Evolutionary conservation across 768 basidiomycete genomes (phyloP).

Genomic region (Xanthoconium stramineum): DNA sequence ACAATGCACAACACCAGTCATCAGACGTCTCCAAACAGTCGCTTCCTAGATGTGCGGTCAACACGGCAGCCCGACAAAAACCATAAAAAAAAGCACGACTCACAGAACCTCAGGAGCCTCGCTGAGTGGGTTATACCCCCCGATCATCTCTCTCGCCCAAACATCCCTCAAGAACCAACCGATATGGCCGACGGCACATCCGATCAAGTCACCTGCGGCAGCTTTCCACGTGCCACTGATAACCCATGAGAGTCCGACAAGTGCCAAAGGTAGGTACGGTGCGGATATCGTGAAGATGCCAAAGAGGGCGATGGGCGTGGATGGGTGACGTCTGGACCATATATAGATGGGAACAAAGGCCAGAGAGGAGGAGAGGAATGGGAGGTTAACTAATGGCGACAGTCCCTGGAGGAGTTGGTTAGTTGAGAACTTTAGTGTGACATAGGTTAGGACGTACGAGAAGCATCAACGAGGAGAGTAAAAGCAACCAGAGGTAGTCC

Average conservation of each 20-base stretch:
- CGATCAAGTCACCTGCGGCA: constrained; percentile 76
- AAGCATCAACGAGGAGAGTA: constrained; percentile 80
- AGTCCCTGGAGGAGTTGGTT: constrained; percentile 47
- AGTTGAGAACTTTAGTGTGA: background rate
- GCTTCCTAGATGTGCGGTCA: constrained; percentile 43
- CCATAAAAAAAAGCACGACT: constrained; percentile 33
- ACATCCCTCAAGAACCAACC: constrained; percentile 85
- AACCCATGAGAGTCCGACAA: constrained; percentile 84
- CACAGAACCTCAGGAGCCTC: constrained; percentile 70
- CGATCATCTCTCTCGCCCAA: constrained; percentile 85
- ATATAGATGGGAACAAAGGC: constrained; percentile 96
- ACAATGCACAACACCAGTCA: constrained; percentile 3
- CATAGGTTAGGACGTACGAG: constrained; percentile 50
- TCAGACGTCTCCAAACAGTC: constrained; percentile 59
- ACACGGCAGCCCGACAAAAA: background rate
- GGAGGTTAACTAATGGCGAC: constrained; percentile 86
- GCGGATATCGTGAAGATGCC: constrained; percentile 94
- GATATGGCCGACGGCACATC: constrained; percentile 84
- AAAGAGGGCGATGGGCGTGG: constrained; percentile 93
- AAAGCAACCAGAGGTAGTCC: constrained; percentile 93
- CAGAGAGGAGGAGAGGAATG: constrained; percentile 89
- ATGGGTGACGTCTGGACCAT: constrained; percentile 94
- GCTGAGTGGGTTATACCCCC: constrained; percentile 67
- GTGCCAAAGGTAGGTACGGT: constrained; percentile 89
- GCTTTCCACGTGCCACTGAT: constrained; percentile 82